Base-by-base conservation (phyloP, 208 protist genomes). In the Leptomonas pyrrhocoris region DNA sequence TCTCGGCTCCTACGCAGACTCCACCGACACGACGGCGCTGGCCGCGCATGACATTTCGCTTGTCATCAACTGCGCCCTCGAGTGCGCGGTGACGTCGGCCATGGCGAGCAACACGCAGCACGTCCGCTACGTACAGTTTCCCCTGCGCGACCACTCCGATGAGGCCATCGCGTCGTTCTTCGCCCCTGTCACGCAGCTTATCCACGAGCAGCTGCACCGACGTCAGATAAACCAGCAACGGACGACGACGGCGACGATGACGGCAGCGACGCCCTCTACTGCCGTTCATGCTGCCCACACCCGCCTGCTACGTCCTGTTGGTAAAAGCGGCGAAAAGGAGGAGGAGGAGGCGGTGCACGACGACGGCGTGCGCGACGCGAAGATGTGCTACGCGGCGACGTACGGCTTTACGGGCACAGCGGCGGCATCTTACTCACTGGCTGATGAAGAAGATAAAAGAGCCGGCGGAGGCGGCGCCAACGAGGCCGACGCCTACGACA, bases 131-230 rank as follows among this genome's bases (percentile, higher is more conserved):
- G 28, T 83, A 21, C 80, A 89, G 38, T 80, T 80, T 51, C 79
- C 73, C 0, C 68, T 95, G 31, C 75, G 80, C 19, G 90, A 95
- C 60, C 82, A 93, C 74, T 90, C 85, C 18, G 90, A 95, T 68
- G 85, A 89, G 40, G 63, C 53, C 54, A 88, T 93, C 59, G 38
- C 74, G 11, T 73, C 70, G 1, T 84, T 82, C 60, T 88, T 94
- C 61, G n/a, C 68, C 0, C 78, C 86, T 2, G 60, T 94, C n/a
- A 76, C 86, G 16, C 68, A 64, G 9, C 64, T 94, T 56, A 92
- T 94, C 42, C 89, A 92, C 64, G 74, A 77, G 46, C 86, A 94
- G 73, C 73, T 94, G 27, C 89, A 94, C 61, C 81, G 84, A 21
- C 81, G 89, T 2, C 50, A 90, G 28, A 42, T 74, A 0, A 50